phyloP scores from a whole-genome alignment of 2,329 filamentous ascomycete genomes.

The Cladosporium sp. region DNA sequence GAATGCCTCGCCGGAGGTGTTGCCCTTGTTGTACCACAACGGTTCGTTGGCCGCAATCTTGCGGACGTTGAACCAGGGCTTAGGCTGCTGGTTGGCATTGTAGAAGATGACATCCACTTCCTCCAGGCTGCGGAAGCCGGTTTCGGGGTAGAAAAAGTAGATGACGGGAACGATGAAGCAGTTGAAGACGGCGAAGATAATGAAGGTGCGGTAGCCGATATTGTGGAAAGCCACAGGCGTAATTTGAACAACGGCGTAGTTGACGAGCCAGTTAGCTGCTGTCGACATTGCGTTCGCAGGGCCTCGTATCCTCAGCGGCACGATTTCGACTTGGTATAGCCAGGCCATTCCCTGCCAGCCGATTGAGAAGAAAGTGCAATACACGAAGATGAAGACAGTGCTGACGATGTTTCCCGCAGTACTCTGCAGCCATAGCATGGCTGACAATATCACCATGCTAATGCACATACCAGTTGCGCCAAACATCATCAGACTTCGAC shows the following conservation, averaged over 20 bases:
- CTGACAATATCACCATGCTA: constrained; percentile 64
- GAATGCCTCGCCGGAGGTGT: constrained; percentile 58
- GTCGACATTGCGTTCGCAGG: constrained; percentile 67
- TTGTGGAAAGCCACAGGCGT: constrained; percentile 31
- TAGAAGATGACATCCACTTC: constrained; percentile 71
- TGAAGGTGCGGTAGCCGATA: constrained; percentile 32
- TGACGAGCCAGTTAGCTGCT: constrained; percentile 45
- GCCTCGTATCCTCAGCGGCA: constrained; percentile 61
- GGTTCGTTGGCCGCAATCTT: constrained; percentile 54
- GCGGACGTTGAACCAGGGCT: constrained; percentile 53
- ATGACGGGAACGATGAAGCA: constrained; percentile 49
- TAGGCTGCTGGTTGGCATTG: constrained; percentile 46
- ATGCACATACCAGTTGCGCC: constrained; percentile 53
- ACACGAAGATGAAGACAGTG: constrained; percentile 61
- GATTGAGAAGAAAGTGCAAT: constrained; percentile 63
- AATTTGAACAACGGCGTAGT: constrained; percentile 47
- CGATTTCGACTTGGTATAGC: constrained; percentile 65
- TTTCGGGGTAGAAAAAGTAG: constrained; percentile 65
- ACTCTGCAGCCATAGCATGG: constrained; percentile 42
- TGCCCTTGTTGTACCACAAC: constrained; percentile 58
- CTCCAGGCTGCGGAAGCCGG: constrained; percentile 58
- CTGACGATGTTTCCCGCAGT: constrained; percentile 46
- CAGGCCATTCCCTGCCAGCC: constrained; percentile 64
- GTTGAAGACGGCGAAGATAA: constrained; percentile 30
- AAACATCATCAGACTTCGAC: constrained; percentile 37